Base-by-base conservation (phyloP, 140 eudicot species). In the Flaveria floridana region DNA sequence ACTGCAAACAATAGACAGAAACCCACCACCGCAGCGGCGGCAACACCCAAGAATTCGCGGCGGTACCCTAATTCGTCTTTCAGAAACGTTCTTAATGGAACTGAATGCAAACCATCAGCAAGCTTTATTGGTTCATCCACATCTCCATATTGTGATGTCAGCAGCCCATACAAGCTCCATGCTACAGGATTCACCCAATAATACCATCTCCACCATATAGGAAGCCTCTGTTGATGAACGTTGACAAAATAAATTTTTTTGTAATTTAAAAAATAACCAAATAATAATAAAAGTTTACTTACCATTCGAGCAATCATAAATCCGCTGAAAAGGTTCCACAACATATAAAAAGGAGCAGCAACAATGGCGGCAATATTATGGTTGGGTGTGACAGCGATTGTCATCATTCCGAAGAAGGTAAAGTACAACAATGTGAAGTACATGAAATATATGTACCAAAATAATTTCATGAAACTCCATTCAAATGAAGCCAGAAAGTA, bases 151-250 rank as follows among this genome's bases (percentile, higher is more conserved):
- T 91, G 97, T 42, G 97, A 89, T 16, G 93, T 86, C 56, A 91
- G 76, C 70, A 91, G 91, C 39, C 97, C 97, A 48, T 91, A 91
- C 37, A 91, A 85, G 70, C 96, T 91, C 97, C 97, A 91, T 2
- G 97, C 91, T 72, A 91, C 83, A 4, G 97, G 97, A 80, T 91
- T 91, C 4, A 85, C 97, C 97, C 97, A 91, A 58, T 89, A 91
- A 78, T 89, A 91, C 97, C 97, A 91, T 84, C 97, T 86, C 97
- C 97, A 91, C 89, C 96, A 91, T 74, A 87, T 52, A 2, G 97
- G 97, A 56, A 91, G 83, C 83, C 91, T 89, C 97, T 90, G 66
- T 42, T 28, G 63, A 26, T 82, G 51, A 76, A 66, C 30, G 18
- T 21, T 19, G 11, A 41, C 18, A 41, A 39, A 66, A 18, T 8